Conservation (phyloP, 1,284 basidiomycete species). For the Rhodotorula sp. region DNA sequence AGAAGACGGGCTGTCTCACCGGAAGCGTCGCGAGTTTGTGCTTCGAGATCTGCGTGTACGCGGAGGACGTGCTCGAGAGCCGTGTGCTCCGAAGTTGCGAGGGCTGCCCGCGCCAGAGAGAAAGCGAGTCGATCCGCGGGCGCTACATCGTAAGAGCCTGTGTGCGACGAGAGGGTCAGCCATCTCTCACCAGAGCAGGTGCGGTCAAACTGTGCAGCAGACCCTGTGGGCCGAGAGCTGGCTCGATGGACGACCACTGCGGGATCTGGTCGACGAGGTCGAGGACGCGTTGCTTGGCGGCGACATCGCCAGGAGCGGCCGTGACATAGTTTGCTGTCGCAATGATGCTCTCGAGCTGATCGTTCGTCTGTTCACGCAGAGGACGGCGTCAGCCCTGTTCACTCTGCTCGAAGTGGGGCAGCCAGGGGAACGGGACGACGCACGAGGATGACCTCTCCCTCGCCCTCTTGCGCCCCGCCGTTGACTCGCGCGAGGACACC, state of each 20-base stretch:
- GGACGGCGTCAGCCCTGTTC: slow-evolving; percentile 9
- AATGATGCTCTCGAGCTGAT: slow-evolving; percentile 42
- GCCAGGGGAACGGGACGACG: neutral
- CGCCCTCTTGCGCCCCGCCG: slow-evolving; percentile 54
- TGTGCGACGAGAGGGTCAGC: neutral
- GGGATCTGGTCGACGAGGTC: slow-evolving; percentile 50
- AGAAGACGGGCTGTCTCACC: slow-evolving; percentile 56
- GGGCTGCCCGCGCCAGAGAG: slow-evolving; percentile 68
- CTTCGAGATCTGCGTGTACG: slow-evolving; percentile 60
- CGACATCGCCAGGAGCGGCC: neutral
- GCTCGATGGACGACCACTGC: slow-evolving; percentile 66
- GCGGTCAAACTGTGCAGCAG: neutral
- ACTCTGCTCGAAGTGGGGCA: neutral
- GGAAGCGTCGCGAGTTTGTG: slow-evolving; percentile 9
- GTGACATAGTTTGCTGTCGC: slow-evolving; percentile 39
- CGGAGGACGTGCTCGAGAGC: slow-evolving; percentile 55
- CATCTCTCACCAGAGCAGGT: no score
- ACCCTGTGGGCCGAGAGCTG: slow-evolving; percentile 56
- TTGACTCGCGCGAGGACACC: slow-evolving; percentile 20
- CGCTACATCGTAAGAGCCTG: slow-evolving; percentile 63
- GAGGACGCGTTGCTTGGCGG: slow-evolving; percentile 2
- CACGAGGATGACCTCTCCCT: slow-evolving; percentile 56
- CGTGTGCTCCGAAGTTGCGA: slow-evolving; percentile 57
- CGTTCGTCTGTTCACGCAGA: slow-evolving; percentile 53
- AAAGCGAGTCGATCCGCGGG: slow-evolving; percentile 74